Evolutionary conservation across 768 basidiomycete species (phyloP).

Genomic region (Mycena floridula): DNA sequence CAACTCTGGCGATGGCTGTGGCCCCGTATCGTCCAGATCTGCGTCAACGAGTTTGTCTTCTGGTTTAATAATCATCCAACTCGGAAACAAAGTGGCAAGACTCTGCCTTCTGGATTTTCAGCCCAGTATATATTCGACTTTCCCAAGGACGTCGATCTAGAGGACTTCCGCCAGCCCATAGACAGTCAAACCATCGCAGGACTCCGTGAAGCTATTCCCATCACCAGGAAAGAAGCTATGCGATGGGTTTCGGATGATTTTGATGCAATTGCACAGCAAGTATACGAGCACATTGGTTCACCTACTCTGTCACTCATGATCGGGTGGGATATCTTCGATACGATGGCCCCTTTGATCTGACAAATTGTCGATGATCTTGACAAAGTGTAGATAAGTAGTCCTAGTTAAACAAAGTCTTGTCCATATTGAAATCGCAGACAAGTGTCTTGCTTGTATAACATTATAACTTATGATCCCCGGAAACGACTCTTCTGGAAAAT

Average conservation of each 20-base stretch:
- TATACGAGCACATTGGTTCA: too few species aligned
- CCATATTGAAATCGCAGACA: too few species aligned
- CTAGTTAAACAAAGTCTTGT: too few species aligned
- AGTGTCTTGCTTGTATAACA: too few species aligned
- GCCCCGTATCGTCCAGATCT: constrained; percentile 15
- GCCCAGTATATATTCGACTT: constrained; percentile 1
- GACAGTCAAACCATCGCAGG: not conserved
- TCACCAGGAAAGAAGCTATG: not conserved
- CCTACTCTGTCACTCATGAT: too few species aligned
- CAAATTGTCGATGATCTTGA: too few species aligned
- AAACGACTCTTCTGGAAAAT: too few species aligned
- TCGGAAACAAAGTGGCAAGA: constrained; percentile 6
- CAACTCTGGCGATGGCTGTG: constrained; percentile 20
- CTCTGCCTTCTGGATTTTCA: constrained; percentile 6
- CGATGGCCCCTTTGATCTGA: too few species aligned
- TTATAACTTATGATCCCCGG: too few species aligned
- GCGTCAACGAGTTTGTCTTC: constrained; percentile 13
- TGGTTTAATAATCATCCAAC: constrained; percentile 17
- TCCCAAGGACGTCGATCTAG: not conserved
- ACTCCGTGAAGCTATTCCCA: not conserved
- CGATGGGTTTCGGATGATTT: constrained; percentile 2
- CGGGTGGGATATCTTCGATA: too few species aligned
- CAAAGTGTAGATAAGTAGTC: too few species aligned
- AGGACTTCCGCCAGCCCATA: not conserved
- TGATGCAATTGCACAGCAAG: not conserved